phyloP scores from a whole-genome alignment of 345 rosid genomes.

The Brassica juncea region DNA sequence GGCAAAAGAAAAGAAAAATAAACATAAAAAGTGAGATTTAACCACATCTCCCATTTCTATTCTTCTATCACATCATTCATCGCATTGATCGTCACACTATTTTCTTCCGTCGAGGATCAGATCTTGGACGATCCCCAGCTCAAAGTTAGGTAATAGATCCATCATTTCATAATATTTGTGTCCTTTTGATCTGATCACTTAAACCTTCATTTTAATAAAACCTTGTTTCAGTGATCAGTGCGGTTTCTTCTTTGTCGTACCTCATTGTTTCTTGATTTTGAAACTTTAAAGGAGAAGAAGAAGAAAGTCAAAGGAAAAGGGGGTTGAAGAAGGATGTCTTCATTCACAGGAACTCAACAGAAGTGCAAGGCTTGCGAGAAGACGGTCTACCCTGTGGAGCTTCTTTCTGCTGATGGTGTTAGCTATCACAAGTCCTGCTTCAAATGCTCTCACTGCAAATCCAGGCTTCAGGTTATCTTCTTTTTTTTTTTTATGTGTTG shows the following conservation, averaged over 20 bases:
- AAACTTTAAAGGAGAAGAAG: neutral
- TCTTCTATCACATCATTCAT: constrained; percentile 13
- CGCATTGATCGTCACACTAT: constrained; percentile 2
- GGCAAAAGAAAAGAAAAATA: neutral
- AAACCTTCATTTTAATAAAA: neutral
- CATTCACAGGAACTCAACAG: constrained; percentile 59
- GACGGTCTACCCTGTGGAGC: constrained; percentile 71
- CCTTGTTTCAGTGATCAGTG: too few relatives aligned
- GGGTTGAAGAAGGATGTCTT: constrained; percentile 43
- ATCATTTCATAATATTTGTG: neutral
- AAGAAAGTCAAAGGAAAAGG: neutral
- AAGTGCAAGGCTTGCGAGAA: constrained; percentile 84
- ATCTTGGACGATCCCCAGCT: constrained; percentile 5
- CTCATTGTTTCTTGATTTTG: neutral
- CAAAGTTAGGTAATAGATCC: constrained; percentile 29
- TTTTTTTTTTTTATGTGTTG: neutral
- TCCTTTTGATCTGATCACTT: neutral
- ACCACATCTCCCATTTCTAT: constrained; percentile 3
- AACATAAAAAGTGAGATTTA: neutral
- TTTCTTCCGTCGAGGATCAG: too few relatives aligned
- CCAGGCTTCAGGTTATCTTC: constrained; percentile 63
- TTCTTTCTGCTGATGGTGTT: constrained; percentile 75
- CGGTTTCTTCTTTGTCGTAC: too few relatives aligned
- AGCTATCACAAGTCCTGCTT: constrained; percentile 86
- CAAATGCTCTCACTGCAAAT: constrained; percentile 87